Evolutionary conservation across 495 filamentous ascomycete species (phyloP), one percentile per base, ranked within the genome.

Genomic region (Hypoxylon cercidicola): DNA sequence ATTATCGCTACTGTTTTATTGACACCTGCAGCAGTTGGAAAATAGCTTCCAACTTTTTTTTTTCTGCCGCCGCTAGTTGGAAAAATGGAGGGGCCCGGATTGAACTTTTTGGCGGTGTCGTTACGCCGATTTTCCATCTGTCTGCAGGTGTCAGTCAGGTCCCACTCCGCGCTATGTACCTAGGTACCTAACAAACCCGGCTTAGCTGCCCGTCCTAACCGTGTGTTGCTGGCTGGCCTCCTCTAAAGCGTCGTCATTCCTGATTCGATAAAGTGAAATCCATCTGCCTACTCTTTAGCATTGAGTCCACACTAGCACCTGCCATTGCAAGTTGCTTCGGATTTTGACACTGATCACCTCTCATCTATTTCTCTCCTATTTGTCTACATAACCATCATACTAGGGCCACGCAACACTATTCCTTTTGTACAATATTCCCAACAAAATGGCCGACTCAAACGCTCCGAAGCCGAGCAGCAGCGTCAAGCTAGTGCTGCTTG

Each of bases 401-500:
- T 40, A 52, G 30, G 16, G 23, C 10, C 37, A 12, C 30, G 51
- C 40, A 34, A 32, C 44, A 51, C 15, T 30, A 1, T 55, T 50
- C 23, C 41, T 43, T 60, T 62, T 35, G 4, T 37, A 43, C 25
- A 20, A 30, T 25, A 20, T 59, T 37, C 47, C 32, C 35, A 35
- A 52, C 56, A 41, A 74, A 25, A 85, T 85, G 83, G 78, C 82
- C 57, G 82, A 84, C 58, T 77, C 78, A 60, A 85, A 88, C 72
- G 84, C 86, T 71, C 90, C 93, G 54, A 98, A 97, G 82, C 95
- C 94, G 47, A 97, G 93, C 82, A 97, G 93, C 84, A 98, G 95
- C 76, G 95, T 99, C 73, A 99, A 99, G 87, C 89, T 99, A 46
- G 95, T 99, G 60, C 85, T 99, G 69, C 87, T 99, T 41, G 95